phyloP scores from a whole-genome alignment of 2,329 filamentous ascomycete species.

The Colletotrichum sp. region DNA sequence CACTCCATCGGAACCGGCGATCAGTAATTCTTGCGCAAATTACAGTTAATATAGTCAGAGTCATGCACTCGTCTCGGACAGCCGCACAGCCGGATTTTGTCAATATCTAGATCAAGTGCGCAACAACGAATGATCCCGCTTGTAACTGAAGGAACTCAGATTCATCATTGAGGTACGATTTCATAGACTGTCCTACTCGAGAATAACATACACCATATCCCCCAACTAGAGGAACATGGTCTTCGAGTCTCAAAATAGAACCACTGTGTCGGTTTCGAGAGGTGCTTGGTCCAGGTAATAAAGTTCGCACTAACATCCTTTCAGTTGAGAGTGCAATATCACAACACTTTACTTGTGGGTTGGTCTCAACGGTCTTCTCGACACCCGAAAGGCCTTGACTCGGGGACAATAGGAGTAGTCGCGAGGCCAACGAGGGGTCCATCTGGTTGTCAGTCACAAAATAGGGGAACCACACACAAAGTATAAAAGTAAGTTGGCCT shows the following conservation, averaged over 20 bases:
- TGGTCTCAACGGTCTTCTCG: not conserved
- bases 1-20: not conserved
- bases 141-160: not conserved
- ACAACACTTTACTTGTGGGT: not conserved
- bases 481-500: not conserved
- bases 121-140: accelerated
- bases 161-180: too few relatives aligned
- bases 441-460: not conserved
- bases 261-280: not conserved
- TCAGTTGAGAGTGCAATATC: not conserved
- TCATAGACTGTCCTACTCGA: too few relatives aligned
- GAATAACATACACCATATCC: too few relatives aligned
- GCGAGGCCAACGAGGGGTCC: not conserved
- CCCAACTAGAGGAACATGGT: not conserved
- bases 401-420: not conserved
- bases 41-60: not conserved
- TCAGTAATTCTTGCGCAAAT: not conserved
- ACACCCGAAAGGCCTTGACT: not conserved
- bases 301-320: not conserved
- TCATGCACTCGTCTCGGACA: not conserved
- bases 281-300: not conserved
- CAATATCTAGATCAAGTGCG: not conserved
- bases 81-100: not conserved
- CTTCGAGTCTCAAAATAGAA: not conserved
- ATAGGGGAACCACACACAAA: not conserved